Base-by-base conservation (phyloP, 2,329 filamentous ascomycete genomes). In the Erysiphe neolycopersici region DNA sequence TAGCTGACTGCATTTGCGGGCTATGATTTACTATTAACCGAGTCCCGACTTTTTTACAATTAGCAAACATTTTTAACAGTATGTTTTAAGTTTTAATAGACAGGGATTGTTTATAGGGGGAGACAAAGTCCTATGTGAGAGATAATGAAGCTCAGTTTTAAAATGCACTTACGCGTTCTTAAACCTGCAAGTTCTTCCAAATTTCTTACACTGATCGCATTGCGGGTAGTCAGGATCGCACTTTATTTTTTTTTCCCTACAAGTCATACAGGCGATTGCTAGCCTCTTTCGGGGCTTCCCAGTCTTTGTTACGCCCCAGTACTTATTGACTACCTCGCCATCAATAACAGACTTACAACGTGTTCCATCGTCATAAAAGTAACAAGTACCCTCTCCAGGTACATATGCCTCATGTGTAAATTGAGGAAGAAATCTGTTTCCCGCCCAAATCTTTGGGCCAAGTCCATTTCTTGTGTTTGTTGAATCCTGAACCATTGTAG, bases 211-310 rank as follows among this genome's bases (percentile, higher is more conserved):
- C 60, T 93, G 84, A 44, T 85, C 71, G 53, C 85, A 94, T 51
- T 82, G 83, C 35, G 80, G 80, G 50, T 73, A 78, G 52, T 85
- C 83, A 1, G 84, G 85, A 50, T 93, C 83, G 55, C 85, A 94
- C 60, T 92, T 93, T 62, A 94, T 92, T 66, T 93, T 94, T 72
- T 93, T 94, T 62, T 93, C 84, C 42, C 85, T 73, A 58, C 85
- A 94, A 12, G 83, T 89, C 46, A 92, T 68, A 56, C 85, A 94
- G n/a, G 83, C 83, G 57, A 92, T 84, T 19, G 85, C 84, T 45
- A 93, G 66, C 45, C 85, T 70, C 62, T 94, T 94, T 51, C 85
- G 73, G 41, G 85, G 84, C 62, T 92, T 93, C 13, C 85, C 85
- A 2, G 85, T 84, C 61, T 93, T 93, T 32, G 85, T 93, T 10